Evolutionary conservation across 805 yeast genomes (phyloP).

Genomic region (Candida dajiaensis): DNA sequence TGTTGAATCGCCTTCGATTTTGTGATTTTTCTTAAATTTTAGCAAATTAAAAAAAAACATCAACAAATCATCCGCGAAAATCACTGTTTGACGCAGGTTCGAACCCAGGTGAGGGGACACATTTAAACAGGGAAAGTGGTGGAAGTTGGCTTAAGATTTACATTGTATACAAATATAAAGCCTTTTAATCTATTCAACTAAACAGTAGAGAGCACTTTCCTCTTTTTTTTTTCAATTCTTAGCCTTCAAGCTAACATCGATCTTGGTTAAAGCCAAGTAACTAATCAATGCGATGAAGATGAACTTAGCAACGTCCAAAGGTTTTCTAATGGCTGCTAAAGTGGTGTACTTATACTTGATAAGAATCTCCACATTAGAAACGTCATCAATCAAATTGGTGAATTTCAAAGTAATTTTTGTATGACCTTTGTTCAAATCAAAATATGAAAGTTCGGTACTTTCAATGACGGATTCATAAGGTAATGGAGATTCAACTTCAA

Average conservation of each 20-base stretch:
- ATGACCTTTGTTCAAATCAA: slow-evolving; percentile 77
- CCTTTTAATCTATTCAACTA: background rate
- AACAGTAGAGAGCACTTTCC: background rate
- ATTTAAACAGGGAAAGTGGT: no score
- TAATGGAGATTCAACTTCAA: slow-evolving; percentile 54
- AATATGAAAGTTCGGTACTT: slow-evolving; percentile 44
- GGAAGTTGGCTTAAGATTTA: no score
- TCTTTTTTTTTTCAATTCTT: slow-evolving; percentile 8
- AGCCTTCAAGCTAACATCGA: slow-evolving; percentile 36
- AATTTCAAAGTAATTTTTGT: slow-evolving; percentile 59
- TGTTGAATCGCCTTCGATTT: background rate
- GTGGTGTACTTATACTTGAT: slow-evolving; percentile 59
- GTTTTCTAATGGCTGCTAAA: slow-evolving; percentile 53
- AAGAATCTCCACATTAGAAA: slow-evolving; percentile 47
- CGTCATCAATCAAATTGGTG: slow-evolving; percentile 62
- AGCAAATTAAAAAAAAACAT: background rate
- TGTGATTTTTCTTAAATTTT: background rate
- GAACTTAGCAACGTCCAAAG: slow-evolving; percentile 56
- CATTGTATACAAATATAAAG: background rate
- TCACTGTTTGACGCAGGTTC: no score
- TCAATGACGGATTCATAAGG: slow-evolving; percentile 26
- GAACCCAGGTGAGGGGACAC: no score
- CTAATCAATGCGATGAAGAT: slow-evolving; percentile 55
- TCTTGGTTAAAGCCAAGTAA: slow-evolving; percentile 41
- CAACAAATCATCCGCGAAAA: background rate